These are phyloP conservation scores for Nicotiana paniculata DNA, from an alignment of 257 asterid genomes.

Conservation along the genomic window DNA sequence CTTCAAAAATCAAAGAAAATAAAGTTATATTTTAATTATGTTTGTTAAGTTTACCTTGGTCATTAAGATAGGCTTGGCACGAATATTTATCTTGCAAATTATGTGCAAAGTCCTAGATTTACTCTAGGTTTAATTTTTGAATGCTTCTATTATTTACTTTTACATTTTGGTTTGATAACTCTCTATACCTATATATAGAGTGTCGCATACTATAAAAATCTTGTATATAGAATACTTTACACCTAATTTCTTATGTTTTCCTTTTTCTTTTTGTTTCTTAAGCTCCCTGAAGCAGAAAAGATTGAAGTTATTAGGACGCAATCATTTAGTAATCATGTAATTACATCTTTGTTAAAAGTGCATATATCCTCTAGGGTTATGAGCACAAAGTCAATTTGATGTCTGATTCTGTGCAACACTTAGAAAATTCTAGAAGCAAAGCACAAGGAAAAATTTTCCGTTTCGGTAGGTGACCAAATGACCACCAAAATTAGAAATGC, in stretches of 20 bases:
- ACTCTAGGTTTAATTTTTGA: not conserved
- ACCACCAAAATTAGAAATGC: constrained; percentile 10
- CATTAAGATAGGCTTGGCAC: not conserved
- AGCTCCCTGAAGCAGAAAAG: not conserved
- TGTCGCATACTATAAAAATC: not conserved
- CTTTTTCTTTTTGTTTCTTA: not conserved
- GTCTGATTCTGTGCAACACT: not conserved
- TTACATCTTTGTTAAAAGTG: not conserved
- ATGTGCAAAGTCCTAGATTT: not conserved
- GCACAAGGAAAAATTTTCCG: not conserved
- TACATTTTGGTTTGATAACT: not conserved
- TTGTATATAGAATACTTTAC: not conserved
- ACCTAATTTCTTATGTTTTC: not conserved
- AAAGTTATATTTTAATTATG: not conserved
- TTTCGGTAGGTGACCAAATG: constrained; percentile 21
- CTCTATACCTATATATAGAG: not conserved
- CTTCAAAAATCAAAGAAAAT: not conserved
- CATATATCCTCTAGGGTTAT: not conserved
- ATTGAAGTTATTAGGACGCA: not conserved
- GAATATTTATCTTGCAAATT: not conserved
- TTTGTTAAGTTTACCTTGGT: not conserved
- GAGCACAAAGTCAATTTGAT: not conserved
- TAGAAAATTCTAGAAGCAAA: constrained; percentile 9
- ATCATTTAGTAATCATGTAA: not conserved
- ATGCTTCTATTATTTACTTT: not conserved